Evolutionary conservation across 2,329 filamentous ascomycete genomes (phyloP).

Genomic region (Raffaelea albimanens): DNA sequence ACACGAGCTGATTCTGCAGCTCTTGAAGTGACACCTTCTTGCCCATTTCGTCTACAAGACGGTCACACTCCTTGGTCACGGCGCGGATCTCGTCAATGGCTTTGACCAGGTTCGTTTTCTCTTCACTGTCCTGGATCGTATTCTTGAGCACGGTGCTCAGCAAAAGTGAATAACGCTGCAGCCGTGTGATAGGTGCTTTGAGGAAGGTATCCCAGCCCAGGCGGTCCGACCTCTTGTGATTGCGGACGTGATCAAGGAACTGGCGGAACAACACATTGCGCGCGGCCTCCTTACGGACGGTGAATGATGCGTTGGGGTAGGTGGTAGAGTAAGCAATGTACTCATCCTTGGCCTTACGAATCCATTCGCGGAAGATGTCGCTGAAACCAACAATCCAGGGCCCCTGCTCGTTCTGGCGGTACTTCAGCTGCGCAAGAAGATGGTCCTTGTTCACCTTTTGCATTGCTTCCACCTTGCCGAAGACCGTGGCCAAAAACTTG

Average conservation of each 20-base stretch:
- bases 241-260: slow-evolving; percentile 73
- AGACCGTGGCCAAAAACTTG: slow-evolving; percentile 75
- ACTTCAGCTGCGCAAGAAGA: slow-evolving; percentile 86
- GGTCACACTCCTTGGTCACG: slow-evolving; percentile 84
- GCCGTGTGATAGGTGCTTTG: slow-evolving; percentile 82
- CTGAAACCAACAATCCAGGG: slow-evolving; percentile 92
- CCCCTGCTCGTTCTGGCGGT: slow-evolving; percentile 91
- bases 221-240: slow-evolving; percentile 69
- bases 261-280: slow-evolving; percentile 77
- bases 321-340: slow-evolving; percentile 89
- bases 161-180: slow-evolving; percentile 83
- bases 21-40: slow-evolving; percentile 87
- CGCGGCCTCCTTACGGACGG: slow-evolving; percentile 75
- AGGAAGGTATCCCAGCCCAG: slow-evolving; percentile 92
- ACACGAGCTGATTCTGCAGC: slow-evolving; percentile 69
- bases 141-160: slow-evolving; percentile 76
- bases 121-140: slow-evolving; percentile 74
- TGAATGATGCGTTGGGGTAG: slow-evolving; percentile 74
- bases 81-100: slow-evolving; percentile 87
- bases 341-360: slow-evolving; percentile 77
- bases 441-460: slow-evolving; percentile 89
- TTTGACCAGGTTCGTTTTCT: slow-evolving; percentile 72
- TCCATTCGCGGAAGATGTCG: slow-evolving; percentile 97
- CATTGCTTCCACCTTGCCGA: slow-evolving; percentile 82
- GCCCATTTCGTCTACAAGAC: slow-evolving; percentile 82